Percentiles rank a stretch among this genome's conserved stretches.
phyloP scores from a whole-genome alignment of 2,329 filamentous ascomycete species.

The Westerdykella ornata region DNA sequence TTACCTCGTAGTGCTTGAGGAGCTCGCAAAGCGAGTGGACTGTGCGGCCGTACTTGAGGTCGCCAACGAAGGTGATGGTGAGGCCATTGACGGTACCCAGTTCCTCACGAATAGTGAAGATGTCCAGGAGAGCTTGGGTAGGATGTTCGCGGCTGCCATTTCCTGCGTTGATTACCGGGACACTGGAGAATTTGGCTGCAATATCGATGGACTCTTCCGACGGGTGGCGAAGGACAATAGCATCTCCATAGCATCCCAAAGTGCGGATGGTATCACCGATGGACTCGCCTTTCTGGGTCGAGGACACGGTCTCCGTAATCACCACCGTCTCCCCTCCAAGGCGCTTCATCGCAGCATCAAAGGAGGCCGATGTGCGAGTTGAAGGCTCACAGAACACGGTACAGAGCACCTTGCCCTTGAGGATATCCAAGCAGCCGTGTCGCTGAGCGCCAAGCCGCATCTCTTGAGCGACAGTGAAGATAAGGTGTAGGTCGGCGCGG shows the following conservation, averaged over 20 bases:
- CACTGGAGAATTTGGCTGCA: conserved; percentile 78
- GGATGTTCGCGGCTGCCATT: conserved; percentile 96
- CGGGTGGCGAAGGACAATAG: conserved; percentile 91
- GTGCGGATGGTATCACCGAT: conserved; percentile 92
- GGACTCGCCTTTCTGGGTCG: conserved; percentile 88
- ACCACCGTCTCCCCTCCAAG: conserved; percentile 81
- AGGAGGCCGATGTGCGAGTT: conserved; percentile 88
- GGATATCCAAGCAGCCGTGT: conserved; percentile 78
- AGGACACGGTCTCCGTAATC: conserved; percentile 76
- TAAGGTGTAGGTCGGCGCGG: conserved; percentile 77
- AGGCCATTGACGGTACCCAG: conserved; percentile 90
- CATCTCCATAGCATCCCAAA: conserved; percentile 88
- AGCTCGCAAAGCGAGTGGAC: conserved; percentile 94
- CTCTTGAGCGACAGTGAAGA: conserved; percentile 95
- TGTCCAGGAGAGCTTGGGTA: conserved; percentile 92
- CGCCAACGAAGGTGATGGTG: conserved; percentile 92
- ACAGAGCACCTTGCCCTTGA: conserved; percentile 79
- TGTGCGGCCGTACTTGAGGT: conserved; percentile 85
- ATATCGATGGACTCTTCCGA: conserved; percentile 71
- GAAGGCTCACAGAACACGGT: conserved; percentile 98
- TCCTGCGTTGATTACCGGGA: conserved; percentile 93
- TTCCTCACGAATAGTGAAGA: conserved; percentile 98
- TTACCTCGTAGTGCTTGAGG: conserved; percentile 90
- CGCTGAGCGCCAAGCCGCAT: conserved; percentile 94
- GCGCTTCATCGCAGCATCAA: conserved; percentile 97